A percentile compares a stretch with the other conserved stretches of the same genome.
Conservation (phyloP, 805 yeast species). For the Pichia manshurica region DNA sequence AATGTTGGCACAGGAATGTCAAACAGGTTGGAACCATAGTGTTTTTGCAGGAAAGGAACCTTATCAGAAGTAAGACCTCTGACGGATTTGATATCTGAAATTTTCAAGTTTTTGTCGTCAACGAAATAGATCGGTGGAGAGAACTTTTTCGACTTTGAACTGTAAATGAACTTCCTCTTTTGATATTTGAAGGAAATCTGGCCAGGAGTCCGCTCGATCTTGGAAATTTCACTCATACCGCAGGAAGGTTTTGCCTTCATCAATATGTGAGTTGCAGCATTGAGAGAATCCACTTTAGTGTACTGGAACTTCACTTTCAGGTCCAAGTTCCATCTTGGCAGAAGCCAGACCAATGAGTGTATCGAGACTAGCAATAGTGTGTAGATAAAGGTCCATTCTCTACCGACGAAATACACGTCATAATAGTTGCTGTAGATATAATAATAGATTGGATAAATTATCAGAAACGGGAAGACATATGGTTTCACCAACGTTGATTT, state of each 20-base stretch:
- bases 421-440: slow-evolving; percentile 63
- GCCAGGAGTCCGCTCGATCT: slow-evolving; percentile 49
- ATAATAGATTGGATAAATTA: slow-evolving; percentile 68
- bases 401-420: slow-evolving; percentile 77
- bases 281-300: slow-evolving; percentile 41
- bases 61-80: slow-evolving; percentile 31
- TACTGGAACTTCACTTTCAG: slow-evolving; percentile 70
- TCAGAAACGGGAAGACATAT: slow-evolving; percentile 75
- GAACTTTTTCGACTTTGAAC: slow-evolving; percentile 48
- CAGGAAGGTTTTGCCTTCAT: slow-evolving; percentile 78
- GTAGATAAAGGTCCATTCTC: slow-evolving; percentile 94
- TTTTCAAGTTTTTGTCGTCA: slow-evolving; percentile 56
- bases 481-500: slow-evolving; percentile 57
- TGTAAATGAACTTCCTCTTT: slow-evolving; percentile 81
- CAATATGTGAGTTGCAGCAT: slow-evolving; percentile 65
- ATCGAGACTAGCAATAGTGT: slow-evolving; percentile 66
- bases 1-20: slow-evolving; percentile 96
- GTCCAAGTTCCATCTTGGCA: slow-evolving; percentile 90
- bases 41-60: slow-evolving; percentile 39
- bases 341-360: slow-evolving; percentile 72
- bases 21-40: slow-evolving; percentile 80
- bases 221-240: slow-evolving; percentile 78
- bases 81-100: slow-evolving; percentile 48
- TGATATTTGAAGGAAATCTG: slow-evolving; percentile 75
- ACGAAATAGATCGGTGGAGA: slow-evolving; percentile 78